These are phyloP conservation scores for Bipolaris oryzae DNA, from an alignment of 2,329 filamentous ascomycete species.

Conservation along the genomic window DNA sequence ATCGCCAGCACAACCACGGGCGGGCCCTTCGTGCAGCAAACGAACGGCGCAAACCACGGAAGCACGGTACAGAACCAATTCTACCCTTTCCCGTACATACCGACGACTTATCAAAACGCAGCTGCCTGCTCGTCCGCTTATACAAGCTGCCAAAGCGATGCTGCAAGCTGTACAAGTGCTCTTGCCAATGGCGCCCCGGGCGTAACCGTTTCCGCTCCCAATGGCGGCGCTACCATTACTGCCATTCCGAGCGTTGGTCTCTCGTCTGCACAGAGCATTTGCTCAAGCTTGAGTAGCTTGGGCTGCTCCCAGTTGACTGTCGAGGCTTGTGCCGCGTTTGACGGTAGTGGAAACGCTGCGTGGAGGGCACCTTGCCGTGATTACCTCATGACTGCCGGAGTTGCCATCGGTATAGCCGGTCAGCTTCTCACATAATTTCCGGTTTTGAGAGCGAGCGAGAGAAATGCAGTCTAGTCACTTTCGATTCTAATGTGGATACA, in stretches of 20 bases:
- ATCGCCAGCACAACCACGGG: conserved; percentile 26
- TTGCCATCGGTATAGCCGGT: conserved; percentile 53
- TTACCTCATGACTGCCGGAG: conserved; percentile 31
- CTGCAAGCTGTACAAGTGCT: conserved; percentile 47
- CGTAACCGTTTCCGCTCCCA: conserved; percentile 58
- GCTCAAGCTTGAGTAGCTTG: conserved; percentile 47
- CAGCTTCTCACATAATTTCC: conserved; percentile 31
- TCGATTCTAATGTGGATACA: conserved; percentile 32
- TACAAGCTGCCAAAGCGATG: conserved; percentile 57
- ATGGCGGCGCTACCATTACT: conserved; percentile 58
- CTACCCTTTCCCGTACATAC: conserved; percentile 60
- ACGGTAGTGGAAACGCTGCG: conserved; percentile 43
- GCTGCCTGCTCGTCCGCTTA: conserved; percentile 61
- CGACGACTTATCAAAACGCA: conserved; percentile 60
- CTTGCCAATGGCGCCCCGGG: conserved; percentile 57
- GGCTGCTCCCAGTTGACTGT: conserved; percentile 58
- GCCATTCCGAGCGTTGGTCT: conserved; percentile 45
- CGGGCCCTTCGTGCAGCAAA: conserved; percentile 31
- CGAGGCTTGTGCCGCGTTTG: conserved; percentile 53
- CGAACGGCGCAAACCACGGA: conserved; percentile 22
- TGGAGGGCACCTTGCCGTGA: conserved; percentile 22
- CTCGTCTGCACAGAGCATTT: conserved; percentile 39
- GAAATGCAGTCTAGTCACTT: not conserved
- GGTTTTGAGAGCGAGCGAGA: no score
- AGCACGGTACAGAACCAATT: conserved; percentile 56